phyloP scores from a whole-genome alignment of 1,284 basidiomycete species.

The Papiliotrema terrestris region DNA sequence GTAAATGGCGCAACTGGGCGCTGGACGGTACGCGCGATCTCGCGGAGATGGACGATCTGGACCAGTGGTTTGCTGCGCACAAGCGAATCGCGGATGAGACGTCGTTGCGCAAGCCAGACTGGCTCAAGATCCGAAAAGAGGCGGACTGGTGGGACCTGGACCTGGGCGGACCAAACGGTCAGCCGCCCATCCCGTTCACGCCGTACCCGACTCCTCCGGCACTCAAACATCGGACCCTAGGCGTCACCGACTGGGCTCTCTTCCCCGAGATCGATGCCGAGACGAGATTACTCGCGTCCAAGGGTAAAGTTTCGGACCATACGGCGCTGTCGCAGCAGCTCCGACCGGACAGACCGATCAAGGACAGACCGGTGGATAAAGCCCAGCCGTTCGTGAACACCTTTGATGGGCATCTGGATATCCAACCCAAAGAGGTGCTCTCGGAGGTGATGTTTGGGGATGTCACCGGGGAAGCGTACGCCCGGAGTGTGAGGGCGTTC shows the following conservation, averaged over 20 bases:
- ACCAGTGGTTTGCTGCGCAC: conserved; percentile 23
- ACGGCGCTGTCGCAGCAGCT: conserved; percentile 28
- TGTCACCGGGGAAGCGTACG: conserved; percentile 41
- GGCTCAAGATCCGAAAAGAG: conserved; percentile 27
- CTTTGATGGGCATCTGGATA: conserved; percentile 20
- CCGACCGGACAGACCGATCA: conserved; percentile 11
- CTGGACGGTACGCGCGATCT: conserved; percentile 42
- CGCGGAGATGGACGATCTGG: conserved; percentile 45
- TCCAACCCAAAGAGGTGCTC: conserved; percentile 12
- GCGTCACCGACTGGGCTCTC: conserved; percentile 28
- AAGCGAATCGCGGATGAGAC: conserved; percentile 4
- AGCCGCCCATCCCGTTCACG: conserved; percentile 28
- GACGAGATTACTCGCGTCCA: conserved; percentile 5
- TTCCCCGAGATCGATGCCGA: conserved; percentile 34
- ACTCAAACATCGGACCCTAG: conserved; percentile 23
- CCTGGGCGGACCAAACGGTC: conserved; percentile 29
- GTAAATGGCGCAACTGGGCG: conserved; percentile 45
- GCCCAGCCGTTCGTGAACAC: conserved; percentile 24
- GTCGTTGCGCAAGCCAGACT: conserved; percentile 27
- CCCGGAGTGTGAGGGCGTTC: conserved; percentile 35
- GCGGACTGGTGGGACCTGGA: conserved; percentile 42
- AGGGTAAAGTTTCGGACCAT: background rate
- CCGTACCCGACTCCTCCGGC: conserved; percentile 15
- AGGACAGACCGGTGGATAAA: background rate
- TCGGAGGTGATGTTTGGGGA: conserved; percentile 31